Base-by-base conservation (phyloP, 2,329 filamentous ascomycete species). In the Fusarium newnesense region DNA sequence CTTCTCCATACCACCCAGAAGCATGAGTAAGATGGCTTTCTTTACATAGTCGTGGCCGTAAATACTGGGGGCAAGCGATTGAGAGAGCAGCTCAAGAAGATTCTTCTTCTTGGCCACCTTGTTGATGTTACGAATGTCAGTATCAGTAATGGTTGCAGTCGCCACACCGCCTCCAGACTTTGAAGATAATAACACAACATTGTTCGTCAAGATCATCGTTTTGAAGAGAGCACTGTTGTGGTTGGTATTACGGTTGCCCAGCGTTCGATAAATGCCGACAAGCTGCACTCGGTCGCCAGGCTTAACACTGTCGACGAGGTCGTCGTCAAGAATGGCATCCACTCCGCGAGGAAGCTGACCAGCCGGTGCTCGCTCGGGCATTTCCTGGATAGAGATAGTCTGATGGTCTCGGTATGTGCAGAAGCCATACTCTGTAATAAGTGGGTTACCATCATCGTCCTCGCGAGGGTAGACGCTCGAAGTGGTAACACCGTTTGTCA, bases 21-120 rank as follows among this genome's bases (percentile, higher is more conserved):
- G 88, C 94, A 98, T 97, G 54, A 99, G 90, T 37, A 99, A 84
- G 74, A 99, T 97, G 1, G 96, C 96, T 83, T 97, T 98, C 84
- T 99, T 99, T 84, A 99, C 97, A 81, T 98, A 93, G 79, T 97
- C 95, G 78, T 99, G 96, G 1, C 96, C 96, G 78, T 94, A 98
- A 67, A 99, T 99, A 84, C 95, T 98, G 0, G 96, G 96, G 4
- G 96, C 96, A 26, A 99, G 87, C 4, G 96, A 98, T 77, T 98
- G 95, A 2, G 96, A 96, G 11, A 99, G 88, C 47, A 99, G 86
- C 61, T 98, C 94, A 74, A 99, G 97, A 7, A 98, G 89, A 72
- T 96, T 95, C 83, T 92, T 95, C 83, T 96, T 96, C 87, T 98
- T 99, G 15, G 96, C 88, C 63, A 98, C 89, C 83, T 97, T 98